Evolutionary conservation across 2,329 filamentous ascomycete species (phyloP), one percentile per base, ranked within the genome.

Genomic region (Penicillium corylophilum): DNA sequence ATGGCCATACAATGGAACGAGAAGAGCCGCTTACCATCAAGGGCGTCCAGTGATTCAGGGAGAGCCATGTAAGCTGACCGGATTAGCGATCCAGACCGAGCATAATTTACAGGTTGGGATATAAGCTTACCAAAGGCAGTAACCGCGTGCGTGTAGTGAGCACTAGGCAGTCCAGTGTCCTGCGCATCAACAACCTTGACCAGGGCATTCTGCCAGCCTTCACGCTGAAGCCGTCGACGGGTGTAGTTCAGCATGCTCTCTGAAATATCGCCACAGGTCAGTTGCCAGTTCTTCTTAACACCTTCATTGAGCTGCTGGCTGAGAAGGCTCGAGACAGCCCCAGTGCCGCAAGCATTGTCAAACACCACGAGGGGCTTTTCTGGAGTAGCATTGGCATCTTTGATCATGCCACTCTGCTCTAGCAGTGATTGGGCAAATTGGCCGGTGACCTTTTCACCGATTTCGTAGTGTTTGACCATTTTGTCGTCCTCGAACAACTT

Each of bases 311-410:
- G 52, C 2, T 59, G 63, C 9, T 63, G 62, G 50, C 80, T 74
- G 13, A 82, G 59, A 23, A 76, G 64, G 8, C 75, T 73, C 1
- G 76, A 76, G 12, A 82, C 69, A 15, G 80, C 71, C 0, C 80
- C 82, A 4, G 73, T 71, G 0, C 81, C 81, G 49, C 81, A 83
- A 6, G 78, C 80, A 55, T 76, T 76, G 51, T 84, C 82, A 10
- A 84, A 62, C 22, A 83, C 53, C 7, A 65, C 57, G 2, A 71
- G 55, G 13, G 65, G 58, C 9, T 48, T 46, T 9, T 62, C 46
- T 12, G 48, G 53, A 18, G 54, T 52, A 9, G 56, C 42, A 22
- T 59, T 48, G 2, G 60, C 48, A 4, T 53, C n/a, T 4, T 35
- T 31, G 20, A 48, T 16, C 4, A 74, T 31, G 12, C 64, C 63